Percentiles rank a stretch among this genome's conserved stretches.
Evolutionary conservation across 75 land plant genomes (phyloP).

Genomic region (Pinus albicaulis): DNA sequence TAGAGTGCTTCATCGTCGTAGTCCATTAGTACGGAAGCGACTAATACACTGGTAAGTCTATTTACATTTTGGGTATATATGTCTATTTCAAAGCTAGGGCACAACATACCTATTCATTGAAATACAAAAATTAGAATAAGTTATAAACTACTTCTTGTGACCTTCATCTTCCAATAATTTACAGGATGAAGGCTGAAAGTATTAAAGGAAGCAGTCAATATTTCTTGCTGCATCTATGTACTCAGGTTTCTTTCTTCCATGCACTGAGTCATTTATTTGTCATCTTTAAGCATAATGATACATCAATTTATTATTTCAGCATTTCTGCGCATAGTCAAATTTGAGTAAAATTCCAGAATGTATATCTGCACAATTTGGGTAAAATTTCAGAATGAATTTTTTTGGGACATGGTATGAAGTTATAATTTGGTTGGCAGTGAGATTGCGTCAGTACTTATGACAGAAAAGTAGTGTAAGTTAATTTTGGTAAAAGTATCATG

Average conservation of each 20-base stretch:
- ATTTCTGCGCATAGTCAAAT: background rate
- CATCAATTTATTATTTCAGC: background rate
- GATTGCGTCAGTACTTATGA: background rate
- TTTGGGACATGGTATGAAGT: background rate
- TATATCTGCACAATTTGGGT: background rate
- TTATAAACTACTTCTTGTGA: background rate
- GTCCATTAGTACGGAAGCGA: conserved; percentile 83
- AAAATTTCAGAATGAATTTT: background rate
- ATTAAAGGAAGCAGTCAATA: conserved; percentile 68
- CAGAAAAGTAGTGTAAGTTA: background rate
- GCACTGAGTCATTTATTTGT: background rate
- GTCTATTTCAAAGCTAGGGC: background rate
- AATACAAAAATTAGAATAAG: too few relatives aligned
- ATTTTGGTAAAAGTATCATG: too few relatives aligned
- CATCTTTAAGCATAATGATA: background rate
- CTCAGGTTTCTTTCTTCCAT: conserved; percentile 65
- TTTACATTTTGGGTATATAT: conserved; percentile 7
- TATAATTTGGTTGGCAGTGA: background rate
- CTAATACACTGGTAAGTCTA: conserved; percentile 73
- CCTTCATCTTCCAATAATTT: background rate
- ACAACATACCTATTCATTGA: background rate
- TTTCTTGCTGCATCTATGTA: conserved; percentile 83
- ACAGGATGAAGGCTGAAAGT: conserved; percentile 85
- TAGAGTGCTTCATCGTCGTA: conserved; percentile 92
- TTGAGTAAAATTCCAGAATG: background rate